These are phyloP conservation scores for Aspergillus nomiae DNA, from an alignment of 2,329 filamentous ascomycete species.

Conservation along the genomic window DNA sequence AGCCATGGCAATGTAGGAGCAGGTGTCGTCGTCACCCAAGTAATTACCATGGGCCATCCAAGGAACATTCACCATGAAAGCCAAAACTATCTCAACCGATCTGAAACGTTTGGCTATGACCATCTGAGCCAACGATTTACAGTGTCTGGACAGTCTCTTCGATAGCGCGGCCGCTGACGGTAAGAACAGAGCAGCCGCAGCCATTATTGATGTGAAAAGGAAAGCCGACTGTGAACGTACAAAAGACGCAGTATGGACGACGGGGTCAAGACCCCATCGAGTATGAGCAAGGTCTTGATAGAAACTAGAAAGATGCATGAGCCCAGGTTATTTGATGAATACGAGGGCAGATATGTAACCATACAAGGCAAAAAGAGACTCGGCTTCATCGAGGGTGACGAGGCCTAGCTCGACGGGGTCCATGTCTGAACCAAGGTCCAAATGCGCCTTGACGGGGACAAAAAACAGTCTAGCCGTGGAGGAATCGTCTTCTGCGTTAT, in stretches of 20 bases:
- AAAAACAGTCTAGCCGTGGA: constrained; percentile 64
- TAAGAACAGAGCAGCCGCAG: constrained; percentile 68
- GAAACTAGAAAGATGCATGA: constrained; percentile 52
- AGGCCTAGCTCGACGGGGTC: constrained; percentile 71
- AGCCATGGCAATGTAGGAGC: constrained; percentile 69
- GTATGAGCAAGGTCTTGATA: constrained; percentile 71
- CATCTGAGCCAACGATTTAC: constrained; percentile 62
- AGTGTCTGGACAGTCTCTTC: constrained; percentile 66
- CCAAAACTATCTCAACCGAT: constrained; percentile 73
- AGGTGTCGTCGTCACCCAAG: constrained; percentile 67
- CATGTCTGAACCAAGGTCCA: constrained; percentile 65
- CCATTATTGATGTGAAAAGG: constrained; percentile 70
- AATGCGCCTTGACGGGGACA: constrained; percentile 61
- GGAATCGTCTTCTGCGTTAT: constrained; percentile 9
- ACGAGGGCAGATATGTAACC: background rate
- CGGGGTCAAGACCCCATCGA: constrained; percentile 71
- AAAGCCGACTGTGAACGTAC: constrained; percentile 70
- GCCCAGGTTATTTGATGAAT: background rate
- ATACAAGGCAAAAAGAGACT: constrained; percentile 66
- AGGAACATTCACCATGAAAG: constrained; percentile 74
- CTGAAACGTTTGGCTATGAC: constrained; percentile 64
- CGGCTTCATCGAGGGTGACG: constrained; percentile 66
- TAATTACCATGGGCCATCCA: constrained; percentile 63
- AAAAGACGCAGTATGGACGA: constrained; percentile 66
- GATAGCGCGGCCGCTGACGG: constrained; percentile 65